phyloP scores from a whole-genome alignment of 129 eudicot genomes.

The Helichrysum umbraculigerum region DNA sequence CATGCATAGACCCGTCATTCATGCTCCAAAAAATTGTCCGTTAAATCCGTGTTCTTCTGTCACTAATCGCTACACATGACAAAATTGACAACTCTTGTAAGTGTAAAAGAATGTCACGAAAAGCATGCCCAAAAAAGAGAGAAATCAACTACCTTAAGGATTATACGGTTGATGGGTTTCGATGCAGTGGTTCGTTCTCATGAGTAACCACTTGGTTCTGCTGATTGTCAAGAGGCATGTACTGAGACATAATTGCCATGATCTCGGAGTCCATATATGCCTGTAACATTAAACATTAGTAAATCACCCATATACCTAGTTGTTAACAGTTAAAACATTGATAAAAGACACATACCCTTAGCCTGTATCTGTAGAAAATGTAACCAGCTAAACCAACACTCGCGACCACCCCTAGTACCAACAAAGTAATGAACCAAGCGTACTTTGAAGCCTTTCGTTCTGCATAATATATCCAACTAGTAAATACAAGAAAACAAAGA shows the following conservation, averaged over 20 bases:
- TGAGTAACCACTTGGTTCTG: constrained; percentile 62
- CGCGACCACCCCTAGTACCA: constrained; percentile 59
- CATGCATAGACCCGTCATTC: constrained; percentile 2
- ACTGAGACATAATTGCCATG: constrained; percentile 97
- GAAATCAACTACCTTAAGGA: constrained; percentile 19
- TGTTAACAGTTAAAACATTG: not conserved
- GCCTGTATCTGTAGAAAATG: constrained; percentile 88
- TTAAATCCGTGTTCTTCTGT: constrained; percentile 6
- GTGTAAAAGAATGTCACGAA: not conserved
- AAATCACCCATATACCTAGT: not conserved
- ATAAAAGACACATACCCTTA: constrained; percentile 54
- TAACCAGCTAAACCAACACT: constrained; percentile 71
- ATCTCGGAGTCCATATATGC: constrained; percentile 96
- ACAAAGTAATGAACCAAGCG: constrained; percentile 48
- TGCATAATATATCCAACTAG: constrained; percentile 22
- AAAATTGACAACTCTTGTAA: constrained; percentile 1
- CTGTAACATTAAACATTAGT: constrained; percentile 32
- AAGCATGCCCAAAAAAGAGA: not conserved
- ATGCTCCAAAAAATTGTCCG: constrained; percentile 18
- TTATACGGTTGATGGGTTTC: constrained; percentile 49
- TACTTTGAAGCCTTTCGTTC: constrained; percentile 61
- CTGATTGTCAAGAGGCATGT: constrained; percentile 92
- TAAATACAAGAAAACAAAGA: not conserved
- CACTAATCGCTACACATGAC: not conserved
- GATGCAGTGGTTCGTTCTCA: constrained; percentile 66